A percentile compares a stretch with the other conserved stretches of the same genome.
Conservation (phyloP, 1,139 yeast genomes). For the Taphrina flavorubra region DNA sequence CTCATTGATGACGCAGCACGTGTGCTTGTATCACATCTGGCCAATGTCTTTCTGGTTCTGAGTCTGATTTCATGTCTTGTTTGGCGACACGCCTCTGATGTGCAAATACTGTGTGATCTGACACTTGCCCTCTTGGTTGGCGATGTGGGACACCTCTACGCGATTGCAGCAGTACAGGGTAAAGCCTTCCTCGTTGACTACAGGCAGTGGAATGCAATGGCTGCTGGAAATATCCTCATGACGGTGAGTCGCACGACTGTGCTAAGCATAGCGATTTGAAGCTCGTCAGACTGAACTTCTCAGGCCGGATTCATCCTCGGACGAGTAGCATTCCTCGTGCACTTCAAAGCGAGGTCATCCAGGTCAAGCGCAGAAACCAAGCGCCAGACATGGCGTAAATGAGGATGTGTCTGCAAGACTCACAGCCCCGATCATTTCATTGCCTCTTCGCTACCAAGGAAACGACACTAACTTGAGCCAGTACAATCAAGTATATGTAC, state of each 20-base stretch:
- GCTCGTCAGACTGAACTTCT: neutral
- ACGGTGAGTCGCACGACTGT: neutral
- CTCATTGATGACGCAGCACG: neutral
- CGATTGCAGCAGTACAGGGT: slow-evolving; percentile 13
- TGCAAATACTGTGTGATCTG: neutral
- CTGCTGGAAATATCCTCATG: neutral
- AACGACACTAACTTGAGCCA: no score
- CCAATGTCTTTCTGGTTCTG: slow-evolving; percentile 5
- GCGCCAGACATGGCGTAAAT: no score
- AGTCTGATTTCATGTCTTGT: neutral
- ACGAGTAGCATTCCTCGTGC: neutral
- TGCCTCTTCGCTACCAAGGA: no score
- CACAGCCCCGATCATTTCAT: no score
- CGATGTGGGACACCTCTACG: slow-evolving; percentile 17
- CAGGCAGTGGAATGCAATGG: slow-evolving; percentile 8
- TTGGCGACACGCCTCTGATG: slow-evolving; percentile 6
- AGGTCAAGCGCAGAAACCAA: no score
- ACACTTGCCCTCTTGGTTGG: neutral
- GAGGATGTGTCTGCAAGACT: no score
- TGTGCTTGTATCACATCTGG: slow-evolving; percentile 3
- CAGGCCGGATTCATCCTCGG: neutral
- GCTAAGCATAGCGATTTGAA: neutral
- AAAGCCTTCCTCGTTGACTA: neutral
- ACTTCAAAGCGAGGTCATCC: neutral
- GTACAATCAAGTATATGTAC: no score